Evolutionary conservation across 1,284 basidiomycete species (phyloP).

Genomic region (Irpex sp.): DNA sequence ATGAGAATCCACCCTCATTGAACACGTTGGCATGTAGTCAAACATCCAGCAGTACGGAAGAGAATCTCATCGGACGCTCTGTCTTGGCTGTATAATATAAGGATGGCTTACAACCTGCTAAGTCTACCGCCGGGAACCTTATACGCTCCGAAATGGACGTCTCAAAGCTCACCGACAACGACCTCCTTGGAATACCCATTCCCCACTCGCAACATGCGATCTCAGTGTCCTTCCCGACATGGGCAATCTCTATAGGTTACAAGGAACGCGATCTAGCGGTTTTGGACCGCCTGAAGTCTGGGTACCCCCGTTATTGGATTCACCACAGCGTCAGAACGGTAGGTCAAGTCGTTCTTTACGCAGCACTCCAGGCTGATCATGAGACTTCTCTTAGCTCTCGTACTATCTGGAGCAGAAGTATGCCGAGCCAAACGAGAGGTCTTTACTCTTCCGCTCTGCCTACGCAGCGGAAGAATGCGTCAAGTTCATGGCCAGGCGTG

Average conservation of each 20-base stretch:
- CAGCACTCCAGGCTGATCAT: background rate
- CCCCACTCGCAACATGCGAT: conserved; percentile 85
- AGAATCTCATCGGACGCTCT: background rate
- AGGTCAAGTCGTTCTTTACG: conserved; percentile 20
- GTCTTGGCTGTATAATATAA: background rate
- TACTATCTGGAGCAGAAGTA: conserved; percentile 76
- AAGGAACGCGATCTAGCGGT: conserved; percentile 91
- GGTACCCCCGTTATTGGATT: conserved; percentile 97
- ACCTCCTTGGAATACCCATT: background rate
- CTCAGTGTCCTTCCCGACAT: conserved; percentile 94
- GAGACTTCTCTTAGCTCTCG: conserved; percentile 58
- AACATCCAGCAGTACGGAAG: background rate
- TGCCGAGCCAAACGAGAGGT: conserved; percentile 63
- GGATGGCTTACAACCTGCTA: background rate
- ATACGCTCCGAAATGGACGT: background rate
- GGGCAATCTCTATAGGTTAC: conserved; percentile 92
- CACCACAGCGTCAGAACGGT: conserved; percentile 88
- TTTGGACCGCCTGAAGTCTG: conserved; percentile 81
- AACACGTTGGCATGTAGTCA: background rate
- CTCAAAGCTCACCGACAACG: background rate
- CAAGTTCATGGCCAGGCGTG: conserved; percentile 64
- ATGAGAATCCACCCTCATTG: background rate
- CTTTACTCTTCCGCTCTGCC: conserved; percentile 77
- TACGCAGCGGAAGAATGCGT: conserved; percentile 73
- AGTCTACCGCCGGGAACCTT: background rate